phyloP scores from a whole-genome alignment of 2,329 filamentous ascomycete genomes.

The Fusarium armeniacum region DNA sequence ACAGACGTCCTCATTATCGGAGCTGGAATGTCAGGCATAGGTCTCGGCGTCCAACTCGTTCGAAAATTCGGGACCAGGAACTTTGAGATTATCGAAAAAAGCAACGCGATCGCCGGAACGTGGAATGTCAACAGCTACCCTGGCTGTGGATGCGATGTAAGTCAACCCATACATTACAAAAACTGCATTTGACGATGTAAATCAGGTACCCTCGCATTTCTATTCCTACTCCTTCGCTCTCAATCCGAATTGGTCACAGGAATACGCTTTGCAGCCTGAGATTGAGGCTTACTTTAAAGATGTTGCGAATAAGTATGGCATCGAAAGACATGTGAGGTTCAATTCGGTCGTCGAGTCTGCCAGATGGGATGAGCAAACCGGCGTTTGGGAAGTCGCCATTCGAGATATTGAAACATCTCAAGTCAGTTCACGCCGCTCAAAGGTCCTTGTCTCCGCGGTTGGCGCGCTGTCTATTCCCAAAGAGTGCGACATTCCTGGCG shows the following conservation, averaged over 20 bases:
- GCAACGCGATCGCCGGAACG: constrained; percentile 43
- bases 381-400: constrained; percentile 41
- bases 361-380: constrained; percentile 40
- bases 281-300: constrained; percentile 46
- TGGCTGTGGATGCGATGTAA: constrained; percentile 48
- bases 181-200: rapidly evolving
- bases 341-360: constrained; percentile 42
- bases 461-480: constrained; percentile 45
- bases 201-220: constrained; percentile 48
- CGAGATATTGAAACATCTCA: constrained; percentile 26
- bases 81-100: constrained; percentile 49
- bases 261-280: constrained; percentile 48
- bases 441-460: constrained; percentile 47
- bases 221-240: constrained; percentile 50
- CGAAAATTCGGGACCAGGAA: constrained; percentile 33
- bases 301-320: constrained; percentile 39
- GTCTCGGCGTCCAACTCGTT: constrained; percentile 45
- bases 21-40: constrained; percentile 50
- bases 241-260: constrained; percentile 49
- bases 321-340: constrained; percentile 42
- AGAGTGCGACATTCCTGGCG: constrained; percentile 42
- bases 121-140: constrained; percentile 51
- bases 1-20: constrained; percentile 50
- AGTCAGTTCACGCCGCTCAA: constrained; percentile 13
- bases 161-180: background rate